phyloP scores from a whole-genome alignment of 164 flowering plant species.

The Brasenia schreberi region DNA sequence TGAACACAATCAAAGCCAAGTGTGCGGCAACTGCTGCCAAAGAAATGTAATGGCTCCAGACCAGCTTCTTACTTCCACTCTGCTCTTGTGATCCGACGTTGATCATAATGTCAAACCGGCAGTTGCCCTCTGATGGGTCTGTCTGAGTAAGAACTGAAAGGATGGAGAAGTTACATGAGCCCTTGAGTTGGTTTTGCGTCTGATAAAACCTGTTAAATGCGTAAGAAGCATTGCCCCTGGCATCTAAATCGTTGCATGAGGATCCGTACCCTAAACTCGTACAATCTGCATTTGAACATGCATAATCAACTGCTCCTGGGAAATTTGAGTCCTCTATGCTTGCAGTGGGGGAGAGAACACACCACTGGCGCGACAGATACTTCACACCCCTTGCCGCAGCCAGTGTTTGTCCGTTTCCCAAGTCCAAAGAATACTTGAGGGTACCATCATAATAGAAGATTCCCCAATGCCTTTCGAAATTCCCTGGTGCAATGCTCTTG shows the following conservation, averaged over 20 bases:
- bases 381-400: conserved; percentile 61
- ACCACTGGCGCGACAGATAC: conserved; percentile 62
- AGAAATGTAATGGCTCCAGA: background rate
- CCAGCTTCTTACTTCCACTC: background rate
- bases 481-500: conserved; percentile 69
- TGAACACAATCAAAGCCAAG: background rate
- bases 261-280: conserved; percentile 71
- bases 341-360: conserved; percentile 63
- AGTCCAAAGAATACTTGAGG: conserved; percentile 40
- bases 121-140: conserved; percentile 45
- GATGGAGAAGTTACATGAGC: conserved; percentile 39
- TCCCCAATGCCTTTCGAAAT: conserved; percentile 96
- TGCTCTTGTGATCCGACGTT: conserved; percentile 31
- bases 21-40: background rate
- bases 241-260: conserved; percentile 50
- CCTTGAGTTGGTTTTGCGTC: conserved; percentile 49
- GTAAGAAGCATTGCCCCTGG: conserved; percentile 55
- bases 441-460: conserved; percentile 63
- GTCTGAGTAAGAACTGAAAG: conserved; percentile 27
- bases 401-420: conserved; percentile 25
- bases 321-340: conserved; percentile 32
- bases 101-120: conserved; percentile 57
- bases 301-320: conserved; percentile 26
- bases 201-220: conserved; percentile 81
- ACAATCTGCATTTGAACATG: conserved; percentile 75